Evolutionary conservation across 169 alveolate species (phyloP), one percentile per base, ranked within the genome.

Genomic region (Pseudocohnilembus persalinus): DNA sequence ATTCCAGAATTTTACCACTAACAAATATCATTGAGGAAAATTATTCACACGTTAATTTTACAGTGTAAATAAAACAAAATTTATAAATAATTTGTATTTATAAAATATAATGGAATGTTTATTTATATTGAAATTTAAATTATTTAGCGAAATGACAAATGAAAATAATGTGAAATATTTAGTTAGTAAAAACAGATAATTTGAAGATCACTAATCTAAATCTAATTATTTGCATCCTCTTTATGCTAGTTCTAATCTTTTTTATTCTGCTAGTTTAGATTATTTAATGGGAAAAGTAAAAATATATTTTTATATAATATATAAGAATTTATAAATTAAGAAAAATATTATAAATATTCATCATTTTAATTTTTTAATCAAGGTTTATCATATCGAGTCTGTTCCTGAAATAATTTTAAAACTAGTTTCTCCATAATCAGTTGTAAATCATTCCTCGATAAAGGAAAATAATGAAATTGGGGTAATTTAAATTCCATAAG

Each of bases 131-230:
- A 77, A 27, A 20, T 33, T 27, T 15, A 33, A 31, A 16, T 16
- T 33, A 6, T 26, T 49, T 29, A 76, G 81, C 27, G 31, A 68
- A 11, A 33, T 77, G 34, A 33, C 74, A 31, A 77, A 33, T 28
- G 82, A 77, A 77, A 77, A 33, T 20, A 77, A 77, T 77, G 82
- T 77, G 34, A 77, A 33, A n/a, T 77, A 77, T 27, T 33, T 77
- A 4, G 63, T 77, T 0, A 77, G 34, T n/a, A 77, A n/a, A 77
- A 68, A 33, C 11, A 16, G 30, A 0, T 64, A 31, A 4, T 49
- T 49, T 27, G 72, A 77, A 76, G 81, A 72, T 16, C 27, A 33
- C 25, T 77, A 25, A 26, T 32, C 29, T 29, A 77, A 77, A 29
- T n/a, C 73, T 26, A 76, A 72, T 25, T 77, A 77, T 27, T 33